Conservation (phyloP, 345 rosid genomes). For the Sisymbrium altissimum region DNA sequence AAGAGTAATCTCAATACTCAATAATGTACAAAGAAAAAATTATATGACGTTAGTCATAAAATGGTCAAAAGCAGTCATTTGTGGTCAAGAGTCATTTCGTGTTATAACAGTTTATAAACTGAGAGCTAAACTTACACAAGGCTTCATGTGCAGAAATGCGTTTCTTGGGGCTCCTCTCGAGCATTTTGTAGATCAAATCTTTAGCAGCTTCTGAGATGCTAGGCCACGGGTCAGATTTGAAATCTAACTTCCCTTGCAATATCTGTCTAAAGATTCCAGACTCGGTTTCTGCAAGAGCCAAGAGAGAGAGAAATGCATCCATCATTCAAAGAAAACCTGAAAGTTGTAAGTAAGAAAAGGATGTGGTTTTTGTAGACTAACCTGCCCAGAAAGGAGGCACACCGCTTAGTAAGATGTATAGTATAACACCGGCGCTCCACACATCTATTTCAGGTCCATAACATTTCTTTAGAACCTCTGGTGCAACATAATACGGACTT, state of each 20-base stretch:
- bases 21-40: background rate
- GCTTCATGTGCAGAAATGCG: constrained; percentile 90
- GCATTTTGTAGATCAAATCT: constrained; percentile 83
- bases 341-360: background rate
- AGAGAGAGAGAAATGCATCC: background rate
- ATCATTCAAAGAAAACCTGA: constrained; percentile 3
- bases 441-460: constrained; percentile 95
- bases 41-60: too few relatives aligned
- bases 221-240: constrained; percentile 95
- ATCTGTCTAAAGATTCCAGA: constrained; percentile 95
- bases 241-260: constrained; percentile 77
- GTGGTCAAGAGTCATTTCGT: too few relatives aligned
- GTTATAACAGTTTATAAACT: background rate
- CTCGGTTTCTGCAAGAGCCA: constrained; percentile 64
- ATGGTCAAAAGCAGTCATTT: too few relatives aligned
- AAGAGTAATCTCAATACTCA: constrained; percentile 18
- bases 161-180: constrained; percentile 77
- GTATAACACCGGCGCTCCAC: constrained; percentile 99
- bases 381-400: constrained; percentile 99
- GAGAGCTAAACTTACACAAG: constrained; percentile 50
- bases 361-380: background rate
- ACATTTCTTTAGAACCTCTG: constrained; percentile 82
- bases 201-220: constrained; percentile 85
- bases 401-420: constrained; percentile 89
- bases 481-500: constrained; percentile 97